Conservation (phyloP, 805 yeast species). For the Kuraishia piskuri region DNA sequence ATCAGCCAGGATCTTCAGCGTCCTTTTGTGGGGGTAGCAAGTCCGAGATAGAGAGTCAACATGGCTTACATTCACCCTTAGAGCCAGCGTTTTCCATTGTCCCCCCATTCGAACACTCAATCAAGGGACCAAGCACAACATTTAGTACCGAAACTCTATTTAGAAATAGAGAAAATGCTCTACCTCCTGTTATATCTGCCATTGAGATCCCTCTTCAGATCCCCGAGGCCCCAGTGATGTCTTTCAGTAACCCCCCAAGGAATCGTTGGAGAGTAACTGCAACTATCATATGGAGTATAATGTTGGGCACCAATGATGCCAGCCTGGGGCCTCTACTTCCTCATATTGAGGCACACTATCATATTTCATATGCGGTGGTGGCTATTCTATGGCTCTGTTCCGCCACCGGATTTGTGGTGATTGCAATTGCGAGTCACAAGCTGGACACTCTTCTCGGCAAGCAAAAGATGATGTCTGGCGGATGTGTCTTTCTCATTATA, state of each 20-base stretch:
- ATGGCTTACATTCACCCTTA: background rate
- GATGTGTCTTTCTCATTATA: constrained; percentile 25
- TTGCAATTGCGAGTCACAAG: constrained; percentile 39
- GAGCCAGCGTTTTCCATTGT: background rate
- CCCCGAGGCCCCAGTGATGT: constrained; percentile 18
- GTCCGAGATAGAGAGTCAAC: background rate
- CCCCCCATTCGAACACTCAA: background rate
- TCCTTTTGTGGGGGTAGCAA: background rate
- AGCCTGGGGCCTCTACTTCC: constrained; percentile 55
- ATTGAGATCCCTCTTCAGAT: background rate
- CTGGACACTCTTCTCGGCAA: constrained; percentile 33
- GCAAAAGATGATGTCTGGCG: constrained; percentile 27
- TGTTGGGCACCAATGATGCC: constrained; percentile 42
- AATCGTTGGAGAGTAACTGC: constrained; percentile 35
- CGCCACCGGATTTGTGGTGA: constrained; percentile 42
- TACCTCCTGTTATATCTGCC: background rate
- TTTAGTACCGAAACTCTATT: too few relatives aligned
- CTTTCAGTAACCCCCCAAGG: constrained; percentile 31
- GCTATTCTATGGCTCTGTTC: constrained; percentile 50
- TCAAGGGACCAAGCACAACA: background rate
- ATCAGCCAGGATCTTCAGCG: background rate
- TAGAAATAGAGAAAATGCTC: background rate
- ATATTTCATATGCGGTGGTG: constrained; percentile 41
- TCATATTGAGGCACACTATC: constrained; percentile 37
- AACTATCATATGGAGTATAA: constrained; percentile 29